Evolutionary conservation across 2,329 filamentous ascomycete species (phyloP).

Genomic region (Exophiala dermatitidis): DNA sequence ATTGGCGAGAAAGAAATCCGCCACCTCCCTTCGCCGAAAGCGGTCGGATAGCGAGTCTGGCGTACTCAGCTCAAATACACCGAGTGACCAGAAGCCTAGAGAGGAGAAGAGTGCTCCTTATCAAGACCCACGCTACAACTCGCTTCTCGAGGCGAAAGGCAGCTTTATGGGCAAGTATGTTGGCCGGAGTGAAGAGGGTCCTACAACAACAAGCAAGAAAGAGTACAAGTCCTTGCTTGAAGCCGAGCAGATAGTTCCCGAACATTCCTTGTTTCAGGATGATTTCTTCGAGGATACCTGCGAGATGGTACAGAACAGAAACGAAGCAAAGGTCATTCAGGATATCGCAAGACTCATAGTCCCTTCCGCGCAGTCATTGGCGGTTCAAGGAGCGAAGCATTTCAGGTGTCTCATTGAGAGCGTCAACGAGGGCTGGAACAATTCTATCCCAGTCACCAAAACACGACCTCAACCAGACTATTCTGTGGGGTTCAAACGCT

Average conservation of each 20-base stretch:
- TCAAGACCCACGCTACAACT: constrained; percentile 15
- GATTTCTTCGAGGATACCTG: constrained; percentile 33
- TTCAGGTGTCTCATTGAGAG: constrained; percentile 31
- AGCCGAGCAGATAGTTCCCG: constrained; percentile 25
- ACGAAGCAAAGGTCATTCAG: constrained; percentile 33
- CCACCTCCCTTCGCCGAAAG: constrained; percentile 21
- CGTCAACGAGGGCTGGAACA: constrained; percentile 32
- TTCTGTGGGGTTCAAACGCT: constrained; percentile 32
- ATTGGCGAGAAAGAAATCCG: constrained; percentile 28
- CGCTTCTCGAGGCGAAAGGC: constrained; percentile 20
- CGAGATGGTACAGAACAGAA: constrained; percentile 29
- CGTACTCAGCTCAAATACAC: constrained; percentile 17
- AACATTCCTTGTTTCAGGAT: constrained; percentile 16
- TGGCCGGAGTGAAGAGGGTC: constrained; percentile 14
- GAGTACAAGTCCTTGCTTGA: constrained; percentile 29
- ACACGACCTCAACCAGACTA: constrained; percentile 35
- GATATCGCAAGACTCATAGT: constrained; percentile 35
- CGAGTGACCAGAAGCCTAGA: constrained; percentile 23
- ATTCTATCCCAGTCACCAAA: constrained; percentile 27
- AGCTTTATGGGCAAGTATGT: constrained; percentile 22
- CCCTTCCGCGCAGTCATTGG: constrained; percentile 33
- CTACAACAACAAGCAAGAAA: constrained; percentile 26
- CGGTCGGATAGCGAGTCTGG: constrained; percentile 22
- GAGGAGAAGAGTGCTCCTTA: constrained; percentile 23
- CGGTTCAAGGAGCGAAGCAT: constrained; percentile 24